Percentiles rank a stretch among this genome's conserved stretches.
phyloP scores from a whole-genome alignment of 169 alveolate species.

The Eimeria necatrix region DNA sequence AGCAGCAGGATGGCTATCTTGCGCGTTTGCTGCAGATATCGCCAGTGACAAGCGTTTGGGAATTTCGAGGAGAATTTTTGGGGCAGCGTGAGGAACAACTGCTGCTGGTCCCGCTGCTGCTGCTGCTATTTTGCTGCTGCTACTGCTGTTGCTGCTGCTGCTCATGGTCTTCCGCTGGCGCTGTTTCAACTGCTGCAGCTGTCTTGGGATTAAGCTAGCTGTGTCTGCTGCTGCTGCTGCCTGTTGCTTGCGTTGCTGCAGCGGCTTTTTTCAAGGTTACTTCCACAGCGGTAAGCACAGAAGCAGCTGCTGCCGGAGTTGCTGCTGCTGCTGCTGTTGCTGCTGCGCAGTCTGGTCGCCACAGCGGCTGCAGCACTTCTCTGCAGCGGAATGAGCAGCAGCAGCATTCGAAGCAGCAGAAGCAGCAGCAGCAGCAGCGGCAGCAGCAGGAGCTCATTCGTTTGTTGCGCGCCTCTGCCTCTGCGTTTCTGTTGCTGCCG shows the following conservation, averaged over 20 bases:
- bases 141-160: neutral
- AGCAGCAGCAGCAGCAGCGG: constrained; percentile 10
- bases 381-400: constrained; percentile 8
- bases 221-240: neutral
- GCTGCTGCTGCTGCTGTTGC: constrained; percentile 11
- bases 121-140: neutral
- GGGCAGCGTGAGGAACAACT: constrained; percentile 87
- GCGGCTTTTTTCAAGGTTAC: constrained; percentile 71
- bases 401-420: neutral
- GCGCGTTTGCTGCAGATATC: constrained; percentile 62
- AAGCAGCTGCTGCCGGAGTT: constrained; percentile 50
- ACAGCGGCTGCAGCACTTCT: neutral
- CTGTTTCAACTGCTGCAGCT: neutral
- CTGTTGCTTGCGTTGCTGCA: neutral
- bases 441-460: neutral
- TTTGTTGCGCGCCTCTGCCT: neutral
- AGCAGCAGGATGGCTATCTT: neutral
- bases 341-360: too few relatives aligned
- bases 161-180: neutral
- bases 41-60: constrained; percentile 89
- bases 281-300: constrained; percentile 61
- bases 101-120: neutral
- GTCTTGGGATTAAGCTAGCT: neutral
- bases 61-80: constrained; percentile 91
- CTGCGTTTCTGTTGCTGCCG: neutral